phyloP scores from a whole-genome alignment of 768 basidiomycete genomes.

The Suillus plorans region DNA sequence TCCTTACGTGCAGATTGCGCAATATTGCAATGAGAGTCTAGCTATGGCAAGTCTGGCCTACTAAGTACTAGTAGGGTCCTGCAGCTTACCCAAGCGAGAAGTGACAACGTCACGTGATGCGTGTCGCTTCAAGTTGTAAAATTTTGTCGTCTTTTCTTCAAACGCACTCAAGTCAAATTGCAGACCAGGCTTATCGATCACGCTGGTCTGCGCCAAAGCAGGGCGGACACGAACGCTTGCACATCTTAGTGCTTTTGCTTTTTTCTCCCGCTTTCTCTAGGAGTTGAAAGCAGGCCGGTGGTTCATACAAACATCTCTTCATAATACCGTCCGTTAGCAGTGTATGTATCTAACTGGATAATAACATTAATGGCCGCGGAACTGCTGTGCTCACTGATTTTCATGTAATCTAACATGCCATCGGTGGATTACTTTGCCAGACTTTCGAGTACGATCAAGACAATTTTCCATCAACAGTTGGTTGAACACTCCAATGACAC shows the following conservation, averaged over 20 bases:
- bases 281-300: slow-evolving; percentile 30
- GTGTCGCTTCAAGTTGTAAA: not conserved
- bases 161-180: slow-evolving; percentile 37
- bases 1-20: too few relatives aligned
- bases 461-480: not conserved
- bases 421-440: not conserved
- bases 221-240: slow-evolving; percentile 29
- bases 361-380: not conserved
- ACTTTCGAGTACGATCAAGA: not conserved
- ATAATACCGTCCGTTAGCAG: not conserved
- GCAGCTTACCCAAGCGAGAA: too few relatives aligned
- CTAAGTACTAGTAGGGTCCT: too few relatives aligned
- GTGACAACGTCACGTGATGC: slow-evolving; percentile 18
- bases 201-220: slow-evolving; percentile 36
- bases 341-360: not conserved
- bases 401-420: not conserved
- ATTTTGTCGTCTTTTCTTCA: slow-evolving; percentile 8
- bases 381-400: not conserved
- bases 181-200: slow-evolving; percentile 18
- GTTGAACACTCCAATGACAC: not conserved
- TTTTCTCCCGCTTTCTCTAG: slow-evolving; percentile 14
- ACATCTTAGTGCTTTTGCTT: slow-evolving; percentile 32
- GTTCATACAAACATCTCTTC: slow-evolving; percentile 22
- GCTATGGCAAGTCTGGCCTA: too few relatives aligned
- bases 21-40: too few relatives aligned